Evolutionary conservation across 176 grass and related monocot genomes (phyloP).

Genomic region (Cenchrus fungigraminus): DNA sequence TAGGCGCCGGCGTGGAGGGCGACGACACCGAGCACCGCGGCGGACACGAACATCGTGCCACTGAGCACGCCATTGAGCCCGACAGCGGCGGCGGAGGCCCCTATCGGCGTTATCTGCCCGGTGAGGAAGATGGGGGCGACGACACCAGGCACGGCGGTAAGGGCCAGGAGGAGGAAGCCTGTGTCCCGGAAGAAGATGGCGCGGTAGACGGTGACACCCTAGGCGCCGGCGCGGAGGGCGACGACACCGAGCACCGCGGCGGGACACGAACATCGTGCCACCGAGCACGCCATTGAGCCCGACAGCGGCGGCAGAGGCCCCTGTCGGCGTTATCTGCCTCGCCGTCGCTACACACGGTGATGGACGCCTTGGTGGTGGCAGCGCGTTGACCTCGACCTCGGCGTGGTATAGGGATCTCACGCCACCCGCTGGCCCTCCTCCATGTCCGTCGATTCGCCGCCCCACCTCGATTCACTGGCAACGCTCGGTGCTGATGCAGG

Average conservation of each 20-base stretch:
- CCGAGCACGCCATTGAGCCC: conserved; percentile 73
- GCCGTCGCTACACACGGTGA: too few species aligned
- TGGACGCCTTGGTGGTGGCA: too few species aligned
- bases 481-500: too few species aligned
- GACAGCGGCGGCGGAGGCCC: conserved; percentile 4
- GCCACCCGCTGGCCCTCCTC: too few species aligned
- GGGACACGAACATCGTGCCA: conserved; percentile 66
- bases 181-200: conserved; percentile 63
- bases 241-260: conserved; percentile 65
- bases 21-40: conserved; percentile 65
- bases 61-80: conserved; percentile 73
- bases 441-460: too few species aligned
- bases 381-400: too few species aligned
- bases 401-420: too few species aligned
- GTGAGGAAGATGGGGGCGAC: not conserved
- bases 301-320: conserved; percentile 1
- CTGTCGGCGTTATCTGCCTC: too few species aligned
- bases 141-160: conserved; percentile 36
- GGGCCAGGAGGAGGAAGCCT: conserved; percentile 56
- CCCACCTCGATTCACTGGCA: too few species aligned
- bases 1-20: conserved; percentile 38
- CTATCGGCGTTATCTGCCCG: too few species aligned
- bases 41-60: conserved; percentile 68
- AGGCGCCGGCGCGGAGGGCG: conserved; percentile 39
- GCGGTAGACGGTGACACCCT: conserved; percentile 40